These are phyloP conservation scores for Dacryopinax primogenitus DNA, from an alignment of 768 basidiomycete species.

Conservation along the genomic window DNA sequence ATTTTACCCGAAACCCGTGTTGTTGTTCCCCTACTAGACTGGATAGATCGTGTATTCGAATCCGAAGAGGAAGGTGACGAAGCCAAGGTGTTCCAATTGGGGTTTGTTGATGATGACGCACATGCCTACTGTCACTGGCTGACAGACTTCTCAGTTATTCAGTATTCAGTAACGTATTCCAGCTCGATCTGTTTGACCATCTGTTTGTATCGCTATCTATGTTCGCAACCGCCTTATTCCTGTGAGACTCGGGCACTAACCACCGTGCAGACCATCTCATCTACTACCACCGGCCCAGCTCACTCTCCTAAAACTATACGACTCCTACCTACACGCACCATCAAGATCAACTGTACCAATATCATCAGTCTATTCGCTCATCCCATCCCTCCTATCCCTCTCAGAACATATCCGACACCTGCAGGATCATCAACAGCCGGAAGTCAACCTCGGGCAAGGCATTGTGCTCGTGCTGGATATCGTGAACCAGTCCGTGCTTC, in stretches of 20 bases:
- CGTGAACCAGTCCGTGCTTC: neutral
- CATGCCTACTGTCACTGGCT: neutral
- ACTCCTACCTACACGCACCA: neutral
- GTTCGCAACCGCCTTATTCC: neutral
- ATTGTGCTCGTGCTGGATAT: neutral
- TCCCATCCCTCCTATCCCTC: neutral
- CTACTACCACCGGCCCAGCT: neutral
- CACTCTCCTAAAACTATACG: neutral
- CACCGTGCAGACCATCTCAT: neutral
- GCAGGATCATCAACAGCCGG: neutral
- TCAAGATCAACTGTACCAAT: neutral
- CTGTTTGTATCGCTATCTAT: neutral
- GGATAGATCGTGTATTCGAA: neutral
- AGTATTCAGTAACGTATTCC: neutral
- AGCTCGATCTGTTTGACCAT: neutral
- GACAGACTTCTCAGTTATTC: neutral
- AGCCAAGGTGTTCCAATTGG: neutral
- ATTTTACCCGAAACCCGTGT: neutral
- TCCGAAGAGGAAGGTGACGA: neutral
- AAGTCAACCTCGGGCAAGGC: neutral
- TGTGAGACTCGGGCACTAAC: neutral
- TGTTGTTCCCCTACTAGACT: neutral
- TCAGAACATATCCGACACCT: neutral
- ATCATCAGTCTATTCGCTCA: neutral
- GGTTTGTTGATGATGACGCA: neutral